Evolutionary conservation across 257 asterid species (phyloP).

Genomic region (Nicotiana attenuata): DNA sequence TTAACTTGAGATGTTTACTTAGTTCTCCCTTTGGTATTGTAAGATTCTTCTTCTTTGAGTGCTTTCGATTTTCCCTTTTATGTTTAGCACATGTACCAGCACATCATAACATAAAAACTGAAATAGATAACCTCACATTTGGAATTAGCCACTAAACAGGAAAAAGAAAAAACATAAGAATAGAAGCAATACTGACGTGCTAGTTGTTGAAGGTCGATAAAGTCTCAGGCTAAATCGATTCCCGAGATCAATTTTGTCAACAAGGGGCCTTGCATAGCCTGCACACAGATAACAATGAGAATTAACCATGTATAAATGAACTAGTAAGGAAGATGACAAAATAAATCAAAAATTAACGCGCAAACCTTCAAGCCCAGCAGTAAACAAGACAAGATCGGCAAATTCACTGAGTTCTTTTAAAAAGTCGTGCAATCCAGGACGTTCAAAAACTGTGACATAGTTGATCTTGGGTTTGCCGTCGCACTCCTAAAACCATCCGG

Average conservation of each 20-base stretch:
- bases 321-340: background rate
- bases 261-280: constrained; percentile 97
- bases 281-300: constrained; percentile 19
- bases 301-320: constrained; percentile 16
- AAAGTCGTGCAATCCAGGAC: constrained; percentile 81
- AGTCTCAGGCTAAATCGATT: constrained; percentile 65
- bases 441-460: constrained; percentile 92
- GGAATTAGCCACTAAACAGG: background rate
- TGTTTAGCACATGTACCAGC: background rate
- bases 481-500: constrained; percentile 40
- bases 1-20: background rate
- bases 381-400: constrained; percentile 82
- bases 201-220: constrained; percentile 82
- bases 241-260: constrained; percentile 75
- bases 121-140: background rate
- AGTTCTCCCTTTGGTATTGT: background rate
- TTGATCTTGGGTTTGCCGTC: constrained; percentile 86
- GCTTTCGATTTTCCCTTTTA: background rate
- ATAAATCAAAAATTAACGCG: background rate
- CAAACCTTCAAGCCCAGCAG: constrained; percentile 98
- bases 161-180: background rate
- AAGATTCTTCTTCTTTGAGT: background rate
- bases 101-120: background rate
- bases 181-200: constrained; percentile 65
- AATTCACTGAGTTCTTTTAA: constrained; percentile 75